Conservation (phyloP, 2,329 filamentous ascomycete genomes). For the Phaeosphaeria sp. region DNA sequence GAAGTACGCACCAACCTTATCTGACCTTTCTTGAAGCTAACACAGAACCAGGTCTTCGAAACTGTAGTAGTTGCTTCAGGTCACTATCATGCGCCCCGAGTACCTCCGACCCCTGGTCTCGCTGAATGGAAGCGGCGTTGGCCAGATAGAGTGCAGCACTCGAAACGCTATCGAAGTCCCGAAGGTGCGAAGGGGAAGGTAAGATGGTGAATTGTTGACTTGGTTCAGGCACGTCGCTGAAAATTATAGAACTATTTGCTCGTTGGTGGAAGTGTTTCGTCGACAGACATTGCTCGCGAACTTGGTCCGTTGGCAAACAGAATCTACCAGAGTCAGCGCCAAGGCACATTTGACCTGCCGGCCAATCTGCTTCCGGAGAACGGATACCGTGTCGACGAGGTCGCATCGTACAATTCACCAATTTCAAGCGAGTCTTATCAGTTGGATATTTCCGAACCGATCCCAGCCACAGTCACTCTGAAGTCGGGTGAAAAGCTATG, state of each 20-base stretch:
- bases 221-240: neutral
- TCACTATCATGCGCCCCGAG: slow-evolving; percentile 60
- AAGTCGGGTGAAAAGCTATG: slow-evolving; percentile 60
- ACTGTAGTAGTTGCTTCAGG: slow-evolving; percentile 61
- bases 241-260: slow-evolving; percentile 58
- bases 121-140: slow-evolving; percentile 54
- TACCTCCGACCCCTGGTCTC: slow-evolving; percentile 59
- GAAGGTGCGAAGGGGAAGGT: slow-evolving; percentile 61
- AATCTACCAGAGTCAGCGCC: slow-evolving; percentile 64
- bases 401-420: slow-evolving; percentile 54
- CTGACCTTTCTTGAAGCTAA: neutral
- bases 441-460: slow-evolving; percentile 36
- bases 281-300: slow-evolving; percentile 62
- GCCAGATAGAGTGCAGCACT: slow-evolving; percentile 57
- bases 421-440: neutral
- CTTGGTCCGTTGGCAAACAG: slow-evolving; percentile 53
- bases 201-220: slow-evolving; percentile 10
- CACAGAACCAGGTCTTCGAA: slow-evolving; percentile 51
- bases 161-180: slow-evolving; percentile 58
- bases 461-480: slow-evolving; percentile 61
- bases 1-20: neutral
- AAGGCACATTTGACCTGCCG: slow-evolving; percentile 66
- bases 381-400: slow-evolving; percentile 59
- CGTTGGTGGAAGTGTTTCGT: slow-evolving; percentile 63
- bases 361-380: slow-evolving; percentile 61